Evolutionary conservation across 495 filamentous ascomycete genomes (phyloP), one percentile per base, ranked within the genome.

Genomic region (Cladorrhinum samala): DNA sequence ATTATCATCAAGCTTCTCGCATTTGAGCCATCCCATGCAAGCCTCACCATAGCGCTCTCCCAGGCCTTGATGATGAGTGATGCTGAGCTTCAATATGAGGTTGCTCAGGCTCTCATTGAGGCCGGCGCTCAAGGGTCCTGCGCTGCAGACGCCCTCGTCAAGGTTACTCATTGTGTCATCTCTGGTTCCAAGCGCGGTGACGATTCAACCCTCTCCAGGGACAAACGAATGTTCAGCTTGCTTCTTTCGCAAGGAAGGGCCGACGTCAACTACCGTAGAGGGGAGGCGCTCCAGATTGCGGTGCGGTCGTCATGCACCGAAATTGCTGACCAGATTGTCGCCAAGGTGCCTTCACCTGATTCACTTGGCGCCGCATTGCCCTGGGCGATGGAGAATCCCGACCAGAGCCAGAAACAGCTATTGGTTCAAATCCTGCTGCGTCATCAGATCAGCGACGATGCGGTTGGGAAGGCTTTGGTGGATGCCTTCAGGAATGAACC

Each of bases 161-260:
- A 51, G n/a, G 41, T 57, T 1, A 50, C 59, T 4, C 52, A 62
- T n/a, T 48, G 46, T 2, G 40, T 62, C 0, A 52, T 60, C 6
- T 44, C 51, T 4, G 41, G 49, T 36, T 9, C 19, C 6, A 20
- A 48, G 19, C 33, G 39, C 17, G 46, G 40, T 8, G 46, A 53
- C 36, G 49, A 49, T 19, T 46, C 45, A 1, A 52, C 23, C 11
- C 52, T 38, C 14, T 46, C 50, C 11, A 55, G 57, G 27, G 68
- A 74, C 45, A 64, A 56, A 46, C 45, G 48, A 21, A 54, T 75
- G 1, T 62, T 74, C 6, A 59, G 58, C 40, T 59, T 64, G 1
- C 48, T 75, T 2, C 64, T 75, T 13, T 53, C 70, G 36, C 58
- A 75, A 17, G 71, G 71, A 3, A 67, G 61, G n/a, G 71, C 71